Base-by-base conservation (phyloP, 257 asterid species). In the Scutellaria galericulata region DNA sequence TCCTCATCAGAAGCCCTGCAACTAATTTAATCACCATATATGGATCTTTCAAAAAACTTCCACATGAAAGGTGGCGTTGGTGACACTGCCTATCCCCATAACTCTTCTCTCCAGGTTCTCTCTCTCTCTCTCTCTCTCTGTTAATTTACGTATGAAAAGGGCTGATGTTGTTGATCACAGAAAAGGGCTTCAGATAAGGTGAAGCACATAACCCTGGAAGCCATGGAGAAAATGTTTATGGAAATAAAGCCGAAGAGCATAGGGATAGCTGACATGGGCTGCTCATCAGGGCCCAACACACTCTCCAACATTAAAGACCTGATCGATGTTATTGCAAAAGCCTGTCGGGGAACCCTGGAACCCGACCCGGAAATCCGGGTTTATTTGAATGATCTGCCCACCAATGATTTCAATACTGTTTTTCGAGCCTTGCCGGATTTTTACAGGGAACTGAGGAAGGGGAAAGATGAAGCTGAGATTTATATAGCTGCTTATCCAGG, bases 41-140 rank as follows among this genome's bases (percentile, higher is more conserved):
- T 93, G 98, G 96, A 90, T 83, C 81, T 93, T 51, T 83, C 87
- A 79, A 86, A 86, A 62, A 72, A 67, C 31, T 90, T 93, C 90
- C 98, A 86, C 87, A 93, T 90, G 98, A 90, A 81, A 9, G 97
- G 97, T n/a, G 98, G 98, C 1, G 50, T 65, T 22, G 95, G 88
- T 48, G 87, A 86, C 5, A 46, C 76, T 20, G 89, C 97, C 86
- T 93, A 93, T 15, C 80, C 86, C 76, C 75, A 76, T 3, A 93
- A 93, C 51, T 93, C 97, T 40, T 74, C 89, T 56, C 89, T 93
- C 41, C 98, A 92, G 92, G 98, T 92, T 22, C 45, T 55, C 35
- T 55, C 56, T 58, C 50, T 58, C 75, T 58, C 59, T 7, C 14
- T 27, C 46, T 5, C 24, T 13, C 40, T 24, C 27, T 24, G 27